These are phyloP conservation scores for Zymoseptoria ardabiliae DNA, from an alignment of 2,329 filamentous ascomycete genomes.

Conservation along the genomic window DNA sequence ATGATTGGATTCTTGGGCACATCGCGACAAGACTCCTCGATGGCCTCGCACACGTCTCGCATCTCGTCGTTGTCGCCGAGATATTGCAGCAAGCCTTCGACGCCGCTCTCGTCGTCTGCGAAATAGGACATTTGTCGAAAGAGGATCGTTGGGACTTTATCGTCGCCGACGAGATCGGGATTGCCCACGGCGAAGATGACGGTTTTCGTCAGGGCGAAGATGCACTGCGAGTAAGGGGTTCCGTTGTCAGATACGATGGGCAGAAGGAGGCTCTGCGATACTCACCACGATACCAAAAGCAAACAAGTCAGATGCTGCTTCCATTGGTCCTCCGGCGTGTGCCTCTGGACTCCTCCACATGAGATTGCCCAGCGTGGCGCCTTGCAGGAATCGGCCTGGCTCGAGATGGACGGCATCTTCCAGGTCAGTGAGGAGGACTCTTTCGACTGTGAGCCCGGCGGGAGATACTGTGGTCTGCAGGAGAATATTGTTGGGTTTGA, in stretches of 20 bases:
- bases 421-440: slow-evolving; percentile 25
- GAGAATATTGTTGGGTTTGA: slow-evolving; percentile 29
- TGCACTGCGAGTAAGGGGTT: neutral
- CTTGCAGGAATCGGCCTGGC: slow-evolving; percentile 22
- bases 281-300: slow-evolving; percentile 24
- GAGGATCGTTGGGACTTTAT: slow-evolving; percentile 33
- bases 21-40: neutral
- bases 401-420: slow-evolving; percentile 33
- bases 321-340: slow-evolving; percentile 22
- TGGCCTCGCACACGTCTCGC: neutral
- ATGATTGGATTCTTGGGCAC: neutral
- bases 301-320: slow-evolving; percentile 27
- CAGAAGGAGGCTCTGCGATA: neutral
- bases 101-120: slow-evolving; percentile 6
- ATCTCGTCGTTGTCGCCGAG: neutral
- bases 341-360: slow-evolving; percentile 30
- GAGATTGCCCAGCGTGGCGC: slow-evolving; percentile 26
- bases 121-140: slow-evolving; percentile 29
- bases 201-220: neutral
- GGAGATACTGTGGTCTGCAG: slow-evolving; percentile 12
- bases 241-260: neutral
- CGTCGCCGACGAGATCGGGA: slow-evolving; percentile 30
- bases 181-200: slow-evolving; percentile 17
- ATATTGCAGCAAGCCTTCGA: neutral
- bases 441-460: slow-evolving; percentile 11